A percentile compares a stretch with the other conserved stretches of the same genome.
Conservation (phyloP, 1,284 basidiomycete genomes). For the Phellinidium pouzarii region DNA sequence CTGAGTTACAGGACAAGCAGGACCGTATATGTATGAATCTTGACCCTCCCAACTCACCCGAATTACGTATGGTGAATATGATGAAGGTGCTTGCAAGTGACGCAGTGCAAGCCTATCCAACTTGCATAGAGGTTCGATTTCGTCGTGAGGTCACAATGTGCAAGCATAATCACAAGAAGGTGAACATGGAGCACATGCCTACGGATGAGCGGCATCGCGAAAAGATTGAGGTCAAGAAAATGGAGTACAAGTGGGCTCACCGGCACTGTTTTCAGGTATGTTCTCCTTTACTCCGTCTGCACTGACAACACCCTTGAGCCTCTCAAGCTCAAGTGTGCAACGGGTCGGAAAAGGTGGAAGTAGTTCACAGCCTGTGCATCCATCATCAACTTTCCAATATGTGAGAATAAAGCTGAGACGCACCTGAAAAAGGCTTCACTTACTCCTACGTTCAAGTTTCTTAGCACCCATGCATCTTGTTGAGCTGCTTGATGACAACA, state of each 20-base stretch:
- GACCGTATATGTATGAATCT: slow-evolving; percentile 96
- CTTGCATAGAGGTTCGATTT: slow-evolving; percentile 93
- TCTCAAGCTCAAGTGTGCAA: slow-evolving; percentile 49
- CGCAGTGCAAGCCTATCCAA: slow-evolving; percentile 92
- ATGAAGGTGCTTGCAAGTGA: slow-evolving; percentile 98
- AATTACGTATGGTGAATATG: slow-evolving; percentile 92
- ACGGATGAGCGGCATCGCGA: slow-evolving; percentile 85
- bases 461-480: slow-evolving; percentile 94
- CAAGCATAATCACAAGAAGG: slow-evolving; percentile 84
- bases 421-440: slow-evolving; percentile 99
- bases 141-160: slow-evolving; percentile 89
- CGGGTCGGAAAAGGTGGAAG: slow-evolving; percentile 82
- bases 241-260: slow-evolving; percentile 83
- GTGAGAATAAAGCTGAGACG: slow-evolving; percentile 24
- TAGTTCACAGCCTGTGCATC: slow-evolving; percentile 93
- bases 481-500: slow-evolving; percentile 82
- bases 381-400: background rate
- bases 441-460: slow-evolving; percentile 83
- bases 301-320: slow-evolving; percentile 78
- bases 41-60: slow-evolving; percentile 90
- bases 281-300: slow-evolving; percentile 23
- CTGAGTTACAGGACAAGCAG: slow-evolving; percentile 90
- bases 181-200: slow-evolving; percentile 87
- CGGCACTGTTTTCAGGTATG: slow-evolving; percentile 86
- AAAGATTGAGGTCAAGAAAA: slow-evolving; percentile 80